phyloP scores from a whole-genome alignment of 805 yeast genomes.

The Schizosaccharomyces pombe region DNA sequence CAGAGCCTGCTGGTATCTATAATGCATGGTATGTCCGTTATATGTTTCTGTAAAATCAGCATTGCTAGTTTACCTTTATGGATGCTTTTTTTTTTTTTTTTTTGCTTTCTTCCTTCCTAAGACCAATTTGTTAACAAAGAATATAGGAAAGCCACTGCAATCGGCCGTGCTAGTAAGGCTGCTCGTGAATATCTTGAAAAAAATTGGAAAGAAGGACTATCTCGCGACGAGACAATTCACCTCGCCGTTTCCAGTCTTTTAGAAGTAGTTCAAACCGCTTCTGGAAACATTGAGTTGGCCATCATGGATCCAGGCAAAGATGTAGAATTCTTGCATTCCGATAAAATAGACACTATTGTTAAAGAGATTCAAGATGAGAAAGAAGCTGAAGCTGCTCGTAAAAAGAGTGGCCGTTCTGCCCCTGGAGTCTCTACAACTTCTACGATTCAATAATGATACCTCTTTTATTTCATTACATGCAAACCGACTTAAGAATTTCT shows the following conservation, averaged over 20 bases:
- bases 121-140: neutral
- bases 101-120: neutral
- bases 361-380: slow-evolving; percentile 72
- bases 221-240: slow-evolving; percentile 45
- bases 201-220: slow-evolving; percentile 41
- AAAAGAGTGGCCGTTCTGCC: slow-evolving; percentile 19
- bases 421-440: slow-evolving; percentile 4
- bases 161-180: slow-evolving; percentile 84
- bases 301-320: slow-evolving; percentile 28
- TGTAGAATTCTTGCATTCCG: slow-evolving; percentile 19
- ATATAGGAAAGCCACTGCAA: slow-evolving; percentile 57
- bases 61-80: neutral
- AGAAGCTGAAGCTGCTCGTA: slow-evolving; percentile 58
- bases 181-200: slow-evolving; percentile 89
- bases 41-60: neutral
- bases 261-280: slow-evolving; percentile 95
- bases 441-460: neutral
- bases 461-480: neutral
- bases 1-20: slow-evolving; percentile 93
- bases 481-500: too few relatives aligned
- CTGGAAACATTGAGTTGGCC: slow-evolving; percentile 82
- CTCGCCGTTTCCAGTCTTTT: slow-evolving; percentile 67
- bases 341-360: slow-evolving; percentile 51
- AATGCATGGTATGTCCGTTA: slow-evolving; percentile 55
- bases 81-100: neutral